Evolutionary conservation across 2,329 filamentous ascomycete genomes (phyloP).

Genomic region (Dactylonectria macrodidyma): DNA sequence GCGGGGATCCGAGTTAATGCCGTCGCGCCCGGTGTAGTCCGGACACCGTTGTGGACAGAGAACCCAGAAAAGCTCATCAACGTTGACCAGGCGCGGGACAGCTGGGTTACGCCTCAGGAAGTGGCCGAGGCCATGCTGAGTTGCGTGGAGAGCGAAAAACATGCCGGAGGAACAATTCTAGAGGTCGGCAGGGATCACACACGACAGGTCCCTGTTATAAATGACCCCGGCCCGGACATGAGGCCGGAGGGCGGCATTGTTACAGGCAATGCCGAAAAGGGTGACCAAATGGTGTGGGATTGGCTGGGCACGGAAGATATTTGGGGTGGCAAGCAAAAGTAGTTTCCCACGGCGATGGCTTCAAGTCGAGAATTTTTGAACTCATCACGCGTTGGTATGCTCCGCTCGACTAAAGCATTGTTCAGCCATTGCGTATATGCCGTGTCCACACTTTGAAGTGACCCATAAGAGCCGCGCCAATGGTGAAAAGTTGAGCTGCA

Average conservation of each 20-base stretch:
- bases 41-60: slow-evolving; percentile 63
- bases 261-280: slow-evolving; percentile 47
- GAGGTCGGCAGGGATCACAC: slow-evolving; percentile 55
- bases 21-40: slow-evolving; percentile 61
- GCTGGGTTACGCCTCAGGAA: slow-evolving; percentile 59
- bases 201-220: slow-evolving; percentile 52
- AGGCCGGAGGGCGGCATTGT: slow-evolving; percentile 47
- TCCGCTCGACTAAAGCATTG: not conserved
- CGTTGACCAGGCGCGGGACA: slow-evolving; percentile 53
- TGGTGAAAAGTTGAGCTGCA: not conserved
- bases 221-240: slow-evolving; percentile 58
- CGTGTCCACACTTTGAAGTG: not conserved
- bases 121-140: slow-evolving; percentile 62
- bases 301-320: slow-evolving; percentile 46
- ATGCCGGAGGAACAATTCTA: slow-evolving; percentile 58
- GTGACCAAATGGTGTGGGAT: slow-evolving; percentile 45
- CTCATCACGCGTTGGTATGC: not conserved
- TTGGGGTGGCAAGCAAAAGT: slow-evolving; percentile 40
- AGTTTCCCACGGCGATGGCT: not conserved
- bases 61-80: slow-evolving; percentile 59
- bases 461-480: not conserved
- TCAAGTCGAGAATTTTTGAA: not conserved
- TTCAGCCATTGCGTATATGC: not conserved
- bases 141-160: slow-evolving; percentile 52
- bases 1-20: slow-evolving; percentile 58